Evolutionary conservation across 2,329 filamentous ascomycete species (phyloP).

Genomic region (Fusarium equiseti): DNA sequence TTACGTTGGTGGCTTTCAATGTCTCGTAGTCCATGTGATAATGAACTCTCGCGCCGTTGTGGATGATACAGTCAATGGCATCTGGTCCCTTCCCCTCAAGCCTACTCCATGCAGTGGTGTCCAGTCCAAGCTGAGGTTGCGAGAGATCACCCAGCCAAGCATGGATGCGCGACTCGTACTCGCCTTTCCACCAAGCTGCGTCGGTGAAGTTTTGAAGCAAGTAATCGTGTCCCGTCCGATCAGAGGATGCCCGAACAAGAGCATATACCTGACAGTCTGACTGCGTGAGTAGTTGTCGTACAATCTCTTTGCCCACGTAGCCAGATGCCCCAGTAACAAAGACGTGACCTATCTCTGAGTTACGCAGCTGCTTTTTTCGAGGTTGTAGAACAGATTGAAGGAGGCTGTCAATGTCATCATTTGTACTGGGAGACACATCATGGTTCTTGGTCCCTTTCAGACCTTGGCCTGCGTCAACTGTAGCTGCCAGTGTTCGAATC

Average conservation of each 20-base stretch:
- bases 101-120: neutral
- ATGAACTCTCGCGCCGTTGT: neutral
- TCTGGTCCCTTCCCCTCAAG: neutral
- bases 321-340: neutral
- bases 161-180: neutral
- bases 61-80: neutral
- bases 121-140: neutral
- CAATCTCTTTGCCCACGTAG: neutral
- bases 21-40: slow-evolving; percentile 1
- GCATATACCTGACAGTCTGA: neutral
- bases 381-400: neutral
- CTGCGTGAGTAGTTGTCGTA: neutral
- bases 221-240: neutral
- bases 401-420: neutral
- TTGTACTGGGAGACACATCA: neutral
- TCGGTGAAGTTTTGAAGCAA: neutral
- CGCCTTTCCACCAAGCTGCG: neutral
- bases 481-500: neutral
- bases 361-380: neutral
- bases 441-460: neutral
- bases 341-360: neutral
- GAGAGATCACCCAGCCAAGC: slow-evolving; percentile 3
- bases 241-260: neutral
- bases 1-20: neutral
- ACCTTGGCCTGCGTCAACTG: neutral